Conservation (phyloP, 257 asterid species). For the Datura wrightii region DNA sequence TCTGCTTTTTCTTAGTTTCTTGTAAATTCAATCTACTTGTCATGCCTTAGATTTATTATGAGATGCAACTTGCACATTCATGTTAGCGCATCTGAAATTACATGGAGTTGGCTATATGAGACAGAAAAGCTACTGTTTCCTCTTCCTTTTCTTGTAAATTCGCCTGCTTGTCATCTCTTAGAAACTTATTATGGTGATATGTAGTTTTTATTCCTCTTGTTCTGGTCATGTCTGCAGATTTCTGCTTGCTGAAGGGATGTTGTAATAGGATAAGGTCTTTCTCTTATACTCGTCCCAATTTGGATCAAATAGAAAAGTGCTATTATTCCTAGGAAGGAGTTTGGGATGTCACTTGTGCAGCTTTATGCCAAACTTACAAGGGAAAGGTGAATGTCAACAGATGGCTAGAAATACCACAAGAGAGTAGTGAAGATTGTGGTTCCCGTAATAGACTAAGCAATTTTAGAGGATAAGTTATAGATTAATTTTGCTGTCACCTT, state of each 20-base stretch:
- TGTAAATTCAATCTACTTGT: neutral
- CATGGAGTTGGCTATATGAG: neutral
- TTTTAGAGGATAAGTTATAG: neutral
- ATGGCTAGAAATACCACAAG: neutral
- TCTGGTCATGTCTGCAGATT: neutral
- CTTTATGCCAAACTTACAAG: neutral
- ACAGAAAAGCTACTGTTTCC: neutral
- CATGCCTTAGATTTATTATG: neutral
- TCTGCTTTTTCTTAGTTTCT: conserved; percentile 5
- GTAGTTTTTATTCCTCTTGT: neutral
- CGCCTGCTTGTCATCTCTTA: neutral
- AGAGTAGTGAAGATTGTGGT: neutral
- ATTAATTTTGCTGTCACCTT: neutral
- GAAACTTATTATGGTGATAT: neutral
- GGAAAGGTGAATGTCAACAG: neutral
- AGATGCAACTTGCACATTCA: neutral
- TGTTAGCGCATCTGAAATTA: neutral
- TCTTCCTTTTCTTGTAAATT: neutral
- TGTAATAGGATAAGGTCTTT: neutral
- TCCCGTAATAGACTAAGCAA: neutral
- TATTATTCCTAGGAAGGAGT: neutral
- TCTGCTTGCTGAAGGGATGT: neutral
- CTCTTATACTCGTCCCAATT: neutral
- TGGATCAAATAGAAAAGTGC: neutral
- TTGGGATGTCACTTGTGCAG: neutral